Evolutionary conservation across 225 moss, liverwort and hornwort genomes (phyloP), one percentile per base, ranked within the genome.

Genomic region (Physcomitrium patens): DNA sequence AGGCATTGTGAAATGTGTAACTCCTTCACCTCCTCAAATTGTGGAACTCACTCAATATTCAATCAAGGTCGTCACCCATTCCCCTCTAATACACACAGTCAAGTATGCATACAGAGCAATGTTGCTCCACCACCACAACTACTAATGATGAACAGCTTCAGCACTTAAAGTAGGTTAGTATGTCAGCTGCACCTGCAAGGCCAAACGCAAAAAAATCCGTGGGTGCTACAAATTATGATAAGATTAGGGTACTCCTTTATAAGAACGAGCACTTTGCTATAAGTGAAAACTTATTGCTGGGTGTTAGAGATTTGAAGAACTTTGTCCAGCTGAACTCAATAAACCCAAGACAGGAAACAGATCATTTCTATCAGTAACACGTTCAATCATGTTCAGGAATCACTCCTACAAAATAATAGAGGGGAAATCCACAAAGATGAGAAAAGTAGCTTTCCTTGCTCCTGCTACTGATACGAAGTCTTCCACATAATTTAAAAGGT

Each of bases 1-100:
- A 81, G 84, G 53, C 87, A 84, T 87, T 73, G 58, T 77, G 48
- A 13, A 57, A 65, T 66, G 49, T 55, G 60, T 48, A 49, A 78
- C 54, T 47, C 47, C 58, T 63, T 51, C n/a, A 18, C 71, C 63
- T 55, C 57, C 74, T 74, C 43, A n/a, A 51, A 65, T 17, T 37
- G 66, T 48, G 43, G 28, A 13, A 76, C 17, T 73, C 51, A 60
- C 68, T 61, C 37, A 31, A 54, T 7, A 59, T 20, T 65, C 48
- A 47, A n/a, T 49, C 22, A 41, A 63, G 63, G 69, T 63, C 23
- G 54, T 56, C 31, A 44, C 31, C 31, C 18, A 50, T 50, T 72
- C 66, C 48, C 41, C 58, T 43, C 41, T 42, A 10, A 49, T 18
- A 18, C 1, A 42, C 57, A 19, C 13, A 26, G 50, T 37, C 69